Conservation (phyloP, 2,329 filamentous ascomycete species). For the Coleophoma cylindrospora region DNA sequence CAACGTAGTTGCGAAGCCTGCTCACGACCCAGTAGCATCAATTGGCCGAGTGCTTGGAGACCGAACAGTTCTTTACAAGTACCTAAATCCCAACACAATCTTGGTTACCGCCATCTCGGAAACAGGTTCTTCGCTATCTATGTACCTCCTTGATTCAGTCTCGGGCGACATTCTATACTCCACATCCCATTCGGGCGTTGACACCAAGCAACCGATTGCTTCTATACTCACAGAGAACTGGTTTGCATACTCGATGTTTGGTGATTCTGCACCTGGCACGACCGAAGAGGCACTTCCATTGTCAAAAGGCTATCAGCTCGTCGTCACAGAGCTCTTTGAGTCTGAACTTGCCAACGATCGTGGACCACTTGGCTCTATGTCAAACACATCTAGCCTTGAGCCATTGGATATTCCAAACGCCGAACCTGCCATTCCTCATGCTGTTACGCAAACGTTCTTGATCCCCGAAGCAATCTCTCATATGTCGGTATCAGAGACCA, state of each 20-base stretch:
- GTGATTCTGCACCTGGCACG: slow-evolving; percentile 51
- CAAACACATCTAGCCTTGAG: slow-evolving; percentile 74
- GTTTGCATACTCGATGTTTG: slow-evolving; percentile 81
- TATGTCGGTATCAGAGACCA: slow-evolving; percentile 80
- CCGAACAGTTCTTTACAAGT: slow-evolving; percentile 94
- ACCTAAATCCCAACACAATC: slow-evolving; percentile 81
- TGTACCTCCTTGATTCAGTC: slow-evolving; percentile 81
- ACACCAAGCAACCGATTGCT: slow-evolving; percentile 66
- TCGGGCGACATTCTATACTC: slow-evolving; percentile 77
- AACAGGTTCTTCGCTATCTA: slow-evolving; percentile 51
- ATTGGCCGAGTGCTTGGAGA: slow-evolving; percentile 93
- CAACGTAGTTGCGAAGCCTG: slow-evolving; percentile 60
- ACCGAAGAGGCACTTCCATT: slow-evolving; percentile 46
- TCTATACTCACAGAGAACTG: slow-evolving; percentile 90
- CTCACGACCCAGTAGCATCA: slow-evolving; percentile 84
- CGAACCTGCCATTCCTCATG: slow-evolving; percentile 59
- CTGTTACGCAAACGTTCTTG: slow-evolving; percentile 75
- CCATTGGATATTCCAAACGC: slow-evolving; percentile 53
- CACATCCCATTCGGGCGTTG: slow-evolving; percentile 66
- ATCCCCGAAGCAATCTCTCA: slow-evolving; percentile 73
- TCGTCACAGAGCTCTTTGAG: slow-evolving; percentile 87
- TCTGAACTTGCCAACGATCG: slow-evolving; percentile 79
- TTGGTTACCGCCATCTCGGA: slow-evolving; percentile 68
- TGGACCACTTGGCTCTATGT: slow-evolving; percentile 64
- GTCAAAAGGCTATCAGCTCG: slow-evolving; percentile 80